Base-by-base conservation (phyloP, 306 rosid genomes). In the Sechiopsis laciniata region DNA sequence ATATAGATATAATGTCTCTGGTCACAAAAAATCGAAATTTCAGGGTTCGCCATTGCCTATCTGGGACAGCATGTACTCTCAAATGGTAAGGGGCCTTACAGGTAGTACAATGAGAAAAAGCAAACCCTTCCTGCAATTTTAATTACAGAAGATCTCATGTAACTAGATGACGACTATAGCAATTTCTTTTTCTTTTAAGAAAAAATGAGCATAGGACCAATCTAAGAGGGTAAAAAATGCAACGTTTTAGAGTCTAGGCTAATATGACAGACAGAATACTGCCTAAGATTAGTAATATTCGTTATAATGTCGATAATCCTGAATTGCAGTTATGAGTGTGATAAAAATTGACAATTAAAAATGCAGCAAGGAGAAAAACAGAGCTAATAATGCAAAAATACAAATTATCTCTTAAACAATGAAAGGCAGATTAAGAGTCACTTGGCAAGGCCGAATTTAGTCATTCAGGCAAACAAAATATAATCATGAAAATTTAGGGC, bases 31-130 rank as follows among this genome's bases (percentile, higher is more conserved):
- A 94, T 29, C 96, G 88, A 79, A 94, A 94, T 80, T 94, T 94
- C 86, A 94, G 74, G 78, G 97, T 94, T 69, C 99, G 87, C 99
- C 99, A 94, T 82, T 89, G 91, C 85, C 99, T 87, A 77, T 94
- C 99, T 72, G 92, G 95, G 67, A 90, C 87, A 77, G 84, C 91
- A 78, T 94, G 95, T 80, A 94, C 99, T 78, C 96, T 92, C 91
- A 94, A 85, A 82, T 94, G 88, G 74, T 94, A 94, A 80, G 96
- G 92, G 80, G 96, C 92, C 84, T 94, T 94, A 84, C 99, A 94
- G 72, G 99, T 94, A 55, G 97, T 94, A 82, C 99, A 94, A 78
- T 94, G 97, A 83, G 99, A 91, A 87, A 94, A 94, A 63, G 99
- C 99, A 89, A 94, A 91, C 71, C 99, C 99, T 88, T 94, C 99